Evolutionary conservation across 805 yeast species (phyloP), one percentile per base, ranked within the genome.

Genomic region (Nakazawaea pomicola): DNA sequence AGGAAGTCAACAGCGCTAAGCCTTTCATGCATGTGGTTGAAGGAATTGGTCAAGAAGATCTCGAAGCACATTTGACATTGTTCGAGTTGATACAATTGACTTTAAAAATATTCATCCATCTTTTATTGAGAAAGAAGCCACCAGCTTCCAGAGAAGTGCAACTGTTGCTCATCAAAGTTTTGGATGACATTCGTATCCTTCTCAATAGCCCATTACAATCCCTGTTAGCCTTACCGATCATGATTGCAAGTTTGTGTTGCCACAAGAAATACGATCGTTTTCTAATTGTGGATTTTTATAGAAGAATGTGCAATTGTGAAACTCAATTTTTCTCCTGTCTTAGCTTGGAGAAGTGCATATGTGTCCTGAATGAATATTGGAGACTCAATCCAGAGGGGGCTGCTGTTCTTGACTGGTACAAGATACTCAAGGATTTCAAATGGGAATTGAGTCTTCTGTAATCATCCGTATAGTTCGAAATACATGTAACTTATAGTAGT

Each of bases 221-320:
- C 4, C 51, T 62, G 15, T 40, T 68, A 10, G 61, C 71, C 9
- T 59, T 68, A 34, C 65, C 73, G 2, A 49, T 70, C 50, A 47
- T 69, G 39, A 45, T 69, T 15, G 38, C 61, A 4, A 72, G 72
- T 1, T 41, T 68, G 6, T 50, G 59, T 32, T 56, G 57, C 27
- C 20, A 28, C 18, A 33, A 33, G 32, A 28, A 33, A 21, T 39
- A 32, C 17, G 38, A 39, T 24, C 21, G 38, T 9, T 28, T 33
- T 23, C 14, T 33, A 29, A 17, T 39, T 17, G 23, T 9, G 9
- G 30, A 33, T 15, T 39, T 19, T 16, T 39, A 33, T 23, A 16
- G 24, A n/a, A 27, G 17, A 16, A 29, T 29, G 16, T 11, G 14
- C 7, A 19, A 27, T 21, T 20, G 24, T 4, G 23, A 16, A 6